A percentile compares a stretch with the other conserved stretches of the same genome.
phyloP scores from a whole-genome alignment of 305 asterid genomes.

The Fraxinus sp. region DNA sequence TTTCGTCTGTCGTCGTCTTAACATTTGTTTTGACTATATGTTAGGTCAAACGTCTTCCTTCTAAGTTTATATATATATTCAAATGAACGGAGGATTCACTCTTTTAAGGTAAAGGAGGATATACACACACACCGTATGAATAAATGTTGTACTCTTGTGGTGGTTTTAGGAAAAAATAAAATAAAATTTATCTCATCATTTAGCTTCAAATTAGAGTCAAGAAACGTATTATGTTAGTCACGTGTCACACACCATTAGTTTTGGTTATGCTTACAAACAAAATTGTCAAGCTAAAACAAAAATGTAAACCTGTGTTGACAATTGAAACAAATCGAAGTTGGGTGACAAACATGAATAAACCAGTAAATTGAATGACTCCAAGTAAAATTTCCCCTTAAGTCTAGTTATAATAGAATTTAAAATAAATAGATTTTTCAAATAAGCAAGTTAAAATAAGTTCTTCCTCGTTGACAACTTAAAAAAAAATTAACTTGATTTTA shows the following conservation, averaged over 20 bases:
- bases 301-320: not conserved
- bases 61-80: too few species aligned
- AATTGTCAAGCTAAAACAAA: not conserved
- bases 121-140: too few species aligned
- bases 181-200: not conserved
- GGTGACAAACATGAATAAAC: not conserved
- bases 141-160: too few species aligned
- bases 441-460: not conserved
- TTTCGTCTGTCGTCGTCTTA: not conserved
- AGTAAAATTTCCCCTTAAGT: not conserved
- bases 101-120: too few species aligned
- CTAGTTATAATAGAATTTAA: not conserved
- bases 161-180: not conserved
- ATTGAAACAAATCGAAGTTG: not conserved
- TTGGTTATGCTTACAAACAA: not conserved
- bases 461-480: not conserved
- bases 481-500: not conserved
- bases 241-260: not conserved
- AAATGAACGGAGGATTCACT: too few species aligned
- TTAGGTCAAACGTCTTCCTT: not conserved
- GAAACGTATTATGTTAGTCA: not conserved
- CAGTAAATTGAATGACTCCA: not conserved
- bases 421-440: not conserved
- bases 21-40: not conserved
- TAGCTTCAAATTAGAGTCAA: not conserved